Conservation (phyloP, 805 yeast genomes). For the Tetrapisispora nanseiensis region DNA sequence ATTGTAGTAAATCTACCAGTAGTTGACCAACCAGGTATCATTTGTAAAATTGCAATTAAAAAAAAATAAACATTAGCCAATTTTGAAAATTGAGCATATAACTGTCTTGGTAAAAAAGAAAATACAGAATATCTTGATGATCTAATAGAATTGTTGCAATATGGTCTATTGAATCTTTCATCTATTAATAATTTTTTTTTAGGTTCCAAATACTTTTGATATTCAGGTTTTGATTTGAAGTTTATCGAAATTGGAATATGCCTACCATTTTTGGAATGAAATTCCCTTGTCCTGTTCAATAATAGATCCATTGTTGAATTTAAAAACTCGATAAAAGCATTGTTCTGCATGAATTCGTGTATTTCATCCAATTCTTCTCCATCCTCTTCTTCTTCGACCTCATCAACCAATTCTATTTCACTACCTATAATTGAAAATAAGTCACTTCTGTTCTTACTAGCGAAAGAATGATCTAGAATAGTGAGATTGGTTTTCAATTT, state of each 20-base stretch:
- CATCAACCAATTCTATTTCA: slow-evolving; percentile 5
- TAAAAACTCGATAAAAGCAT: slow-evolving; percentile 4
- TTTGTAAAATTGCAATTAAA: slow-evolving; percentile 82
- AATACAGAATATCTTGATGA: slow-evolving; percentile 78
- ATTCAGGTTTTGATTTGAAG: slow-evolving; percentile 22
- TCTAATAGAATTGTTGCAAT: slow-evolving; percentile 58
- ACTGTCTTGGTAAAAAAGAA: slow-evolving; percentile 79
- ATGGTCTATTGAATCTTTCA: slow-evolving; percentile 53
- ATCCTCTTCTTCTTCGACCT: slow-evolving; percentile 2
- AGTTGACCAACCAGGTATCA: slow-evolving; percentile 96
- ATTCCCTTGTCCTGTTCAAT: slow-evolving; percentile 37
- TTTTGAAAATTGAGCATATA: slow-evolving; percentile 85
- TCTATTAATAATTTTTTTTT: slow-evolving; percentile 40
- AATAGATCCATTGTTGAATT: slow-evolving; percentile 20
- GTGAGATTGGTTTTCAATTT: not conserved
- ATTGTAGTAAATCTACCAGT: slow-evolving; percentile 94
- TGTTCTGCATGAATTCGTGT: slow-evolving; percentile 1
- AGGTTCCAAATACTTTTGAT: slow-evolving; percentile 11
- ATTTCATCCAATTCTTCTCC: slow-evolving; percentile 5
- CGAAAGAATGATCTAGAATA: not conserved
- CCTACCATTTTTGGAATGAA: slow-evolving; percentile 62
- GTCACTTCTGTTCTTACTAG: not conserved
- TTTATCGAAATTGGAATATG: slow-evolving; percentile 55
- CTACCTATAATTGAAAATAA: not conserved
- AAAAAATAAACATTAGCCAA: slow-evolving; percentile 86